Evolutionary conservation across 768 basidiomycete species (phyloP).

Genomic region (Pilatotrama ljubarskyi): DNA sequence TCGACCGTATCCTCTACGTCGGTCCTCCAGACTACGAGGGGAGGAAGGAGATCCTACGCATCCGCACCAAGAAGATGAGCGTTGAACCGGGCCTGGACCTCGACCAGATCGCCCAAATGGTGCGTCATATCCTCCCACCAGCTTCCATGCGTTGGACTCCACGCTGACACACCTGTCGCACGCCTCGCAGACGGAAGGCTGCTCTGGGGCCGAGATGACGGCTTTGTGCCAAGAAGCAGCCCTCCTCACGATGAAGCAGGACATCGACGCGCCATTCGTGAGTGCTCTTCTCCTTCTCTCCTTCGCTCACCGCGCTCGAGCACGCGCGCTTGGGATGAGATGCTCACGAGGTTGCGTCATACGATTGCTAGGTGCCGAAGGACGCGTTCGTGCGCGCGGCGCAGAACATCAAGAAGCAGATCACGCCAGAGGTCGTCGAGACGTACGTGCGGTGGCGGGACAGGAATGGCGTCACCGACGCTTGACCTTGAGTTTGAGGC

Average conservation of each 20-base stretch:
- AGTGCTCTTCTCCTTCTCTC: constrained; percentile 30
- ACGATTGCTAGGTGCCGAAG: constrained; percentile 61
- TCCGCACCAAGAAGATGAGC: constrained; percentile 78
- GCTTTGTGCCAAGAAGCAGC: constrained; percentile 97
- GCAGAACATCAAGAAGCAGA: constrained; percentile 68
- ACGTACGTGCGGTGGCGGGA: constrained; percentile 73
- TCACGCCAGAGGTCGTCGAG: constrained; percentile 76
- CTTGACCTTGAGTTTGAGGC: constrained; percentile 3
- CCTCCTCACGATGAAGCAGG: constrained; percentile 83
- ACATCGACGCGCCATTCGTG: constrained; percentile 78
- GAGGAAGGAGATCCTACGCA: constrained; percentile 81
- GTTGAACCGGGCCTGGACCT: constrained; percentile 71
- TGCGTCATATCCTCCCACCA: constrained; percentile 34
- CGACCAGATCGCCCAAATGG: constrained; percentile 65
- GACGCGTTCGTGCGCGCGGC: constrained; percentile 76
- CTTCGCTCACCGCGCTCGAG: neutral
- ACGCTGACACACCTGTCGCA: neutral
- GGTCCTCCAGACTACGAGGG: constrained; percentile 84
- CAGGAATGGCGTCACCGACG: constrained; percentile 21
- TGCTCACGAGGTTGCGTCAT: neutral
- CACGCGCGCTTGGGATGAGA: too few species aligned
- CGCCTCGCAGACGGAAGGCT: constrained; percentile 77
- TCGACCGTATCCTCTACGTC: constrained; percentile 93
- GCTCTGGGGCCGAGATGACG: constrained; percentile 93
- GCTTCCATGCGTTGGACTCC: too few species aligned